Evolutionary conservation across 257 asterid species (phyloP).

Genomic region (Ehretia macrophylla): DNA sequence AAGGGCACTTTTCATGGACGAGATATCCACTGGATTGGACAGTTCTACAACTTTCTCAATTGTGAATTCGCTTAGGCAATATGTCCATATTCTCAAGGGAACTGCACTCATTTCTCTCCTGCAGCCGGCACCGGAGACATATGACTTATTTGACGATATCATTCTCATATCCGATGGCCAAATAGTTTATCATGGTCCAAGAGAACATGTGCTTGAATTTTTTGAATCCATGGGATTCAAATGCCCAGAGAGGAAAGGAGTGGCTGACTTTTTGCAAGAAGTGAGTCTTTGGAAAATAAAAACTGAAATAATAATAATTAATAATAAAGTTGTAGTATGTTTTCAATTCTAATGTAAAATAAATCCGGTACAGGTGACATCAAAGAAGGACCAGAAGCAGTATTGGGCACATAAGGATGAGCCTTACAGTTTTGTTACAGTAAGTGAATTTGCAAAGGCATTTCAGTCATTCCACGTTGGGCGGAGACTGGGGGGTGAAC

Average conservation of each 20-base stretch:
- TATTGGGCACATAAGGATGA: conserved; percentile 30
- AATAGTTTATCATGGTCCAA: conserved; percentile 34
- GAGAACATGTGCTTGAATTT: conserved; percentile 30
- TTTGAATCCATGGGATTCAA: conserved; percentile 39
- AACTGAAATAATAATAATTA: too few species aligned
- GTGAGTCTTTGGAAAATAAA: conserved; percentile 7
- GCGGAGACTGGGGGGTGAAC: conserved; percentile 35
- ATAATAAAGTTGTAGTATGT: not conserved
- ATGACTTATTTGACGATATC: conserved; percentile 37
- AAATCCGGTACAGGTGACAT: conserved; percentile 23
- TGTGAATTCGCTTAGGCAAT: conserved; percentile 34
- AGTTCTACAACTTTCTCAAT: conserved; percentile 41
- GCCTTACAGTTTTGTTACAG: conserved; percentile 21
- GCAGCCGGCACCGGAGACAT: conserved; percentile 42
- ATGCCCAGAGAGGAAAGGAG: conserved; percentile 41
- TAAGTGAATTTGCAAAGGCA: conserved; percentile 27
- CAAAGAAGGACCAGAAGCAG: conserved; percentile 34
- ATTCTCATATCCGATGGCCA: conserved; percentile 33
- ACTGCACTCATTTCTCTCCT: conserved; percentile 41
- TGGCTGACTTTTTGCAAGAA: conserved; percentile 45
- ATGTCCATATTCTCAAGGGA: conserved; percentile 33
- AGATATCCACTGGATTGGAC: conserved; percentile 43
- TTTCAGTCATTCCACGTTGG: conserved; percentile 35
- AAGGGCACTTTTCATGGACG: conserved; percentile 36
- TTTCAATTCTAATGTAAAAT: not conserved